Base-by-base conservation (phyloP, 345 rosid genomes). In the Euphorbia tirucalli region DNA sequence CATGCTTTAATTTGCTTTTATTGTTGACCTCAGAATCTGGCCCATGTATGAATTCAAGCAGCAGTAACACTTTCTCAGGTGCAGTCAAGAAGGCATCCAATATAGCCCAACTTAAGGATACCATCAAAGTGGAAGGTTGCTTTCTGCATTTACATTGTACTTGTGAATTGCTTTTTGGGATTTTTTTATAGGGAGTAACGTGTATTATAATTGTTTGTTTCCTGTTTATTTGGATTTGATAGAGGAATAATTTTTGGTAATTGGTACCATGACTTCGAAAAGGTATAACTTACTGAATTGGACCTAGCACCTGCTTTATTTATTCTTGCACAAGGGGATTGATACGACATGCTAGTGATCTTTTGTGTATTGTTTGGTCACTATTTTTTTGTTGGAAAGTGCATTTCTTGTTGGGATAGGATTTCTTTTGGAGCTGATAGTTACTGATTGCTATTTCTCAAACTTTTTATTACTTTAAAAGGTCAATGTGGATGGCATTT, bases 101-200 rank as follows among this genome's bases (percentile, higher is more conserved):
- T 59, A 69, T 66, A 65, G 68, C 75, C 72, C 89, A 80, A 73
- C 77, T 58, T 71, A 92, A 88, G 78, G 86, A 90, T 71, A 72
- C 6, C 54, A 48, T 85, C 63, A 90, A 89, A 85, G 75, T 81
- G 75, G 94, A 94, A 89, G 97, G 97, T 94, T 66, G 75, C n/a
- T 81, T 77, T 71, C 71, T 55, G n/a, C 43, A 32, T 61, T 41
- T 65, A 24, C 28, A 7, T 22, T 65, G 5, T 19, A 55, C 0
- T 11, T 59, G 43, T 39, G 3, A 55, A 43, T 19, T 54, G 48
- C 8, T 16, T 31, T 62, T 11, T 63, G 61, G 50, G 1, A 21
- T 9, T 13, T 24, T 58, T 49, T 72, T 50, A 32, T 8, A 15
- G 0, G 41, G 59, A 32, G 19, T 35, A 24, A 44, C 13, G 25